Conservation (phyloP, 352 stramenopile genomes). For the Pythium folliculosum region DNA sequence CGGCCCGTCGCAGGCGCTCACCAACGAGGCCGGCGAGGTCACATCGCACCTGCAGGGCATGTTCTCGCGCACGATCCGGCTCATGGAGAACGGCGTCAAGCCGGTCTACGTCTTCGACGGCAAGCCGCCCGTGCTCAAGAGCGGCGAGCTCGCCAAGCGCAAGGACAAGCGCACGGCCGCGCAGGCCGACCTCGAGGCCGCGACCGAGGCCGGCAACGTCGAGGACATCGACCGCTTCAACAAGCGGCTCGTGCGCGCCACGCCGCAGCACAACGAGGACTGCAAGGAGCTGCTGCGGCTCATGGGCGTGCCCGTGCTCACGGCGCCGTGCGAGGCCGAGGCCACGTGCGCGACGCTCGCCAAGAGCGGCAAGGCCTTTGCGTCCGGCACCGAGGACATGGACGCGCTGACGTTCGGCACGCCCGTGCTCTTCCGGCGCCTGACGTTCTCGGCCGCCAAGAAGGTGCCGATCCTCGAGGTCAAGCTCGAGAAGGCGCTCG, state of each 20-base stretch:
- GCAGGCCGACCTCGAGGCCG: constrained; percentile 86
- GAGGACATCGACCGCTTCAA: constrained; percentile 95
- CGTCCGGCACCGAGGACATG: constrained; percentile 98
- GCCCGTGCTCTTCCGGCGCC: constrained; percentile 92
- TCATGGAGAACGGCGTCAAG: constrained; percentile 97
- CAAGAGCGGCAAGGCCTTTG: constrained; percentile 93
- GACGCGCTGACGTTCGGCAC: constrained; percentile 98
- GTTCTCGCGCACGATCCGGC: constrained; percentile 98
- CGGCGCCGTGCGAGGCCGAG: constrained; percentile 98
- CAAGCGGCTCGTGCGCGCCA: constrained; percentile 91
- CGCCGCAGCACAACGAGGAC: constrained; percentile 92
- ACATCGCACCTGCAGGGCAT: constrained; percentile 94
- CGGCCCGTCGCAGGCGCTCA: constrained; percentile 92
- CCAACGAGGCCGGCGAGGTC: constrained; percentile 97
- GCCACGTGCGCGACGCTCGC: constrained; percentile 96
- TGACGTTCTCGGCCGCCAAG: constrained; percentile 88
- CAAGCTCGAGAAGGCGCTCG: constrained; percentile 88
- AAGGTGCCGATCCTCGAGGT: constrained; percentile 93
- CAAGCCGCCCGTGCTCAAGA: constrained; percentile 98
- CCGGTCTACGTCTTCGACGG: constrained; percentile 99
- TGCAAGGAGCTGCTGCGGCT: constrained; percentile 92
- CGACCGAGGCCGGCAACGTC: constrained; percentile 81
- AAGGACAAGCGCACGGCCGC: constrained; percentile 86
- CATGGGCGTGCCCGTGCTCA: constrained; percentile 97
- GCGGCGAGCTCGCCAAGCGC: constrained; percentile 95